Evolutionary conservation across 345 rosid genomes (phyloP).

Genomic region (Sonneratia caseolaris): DNA sequence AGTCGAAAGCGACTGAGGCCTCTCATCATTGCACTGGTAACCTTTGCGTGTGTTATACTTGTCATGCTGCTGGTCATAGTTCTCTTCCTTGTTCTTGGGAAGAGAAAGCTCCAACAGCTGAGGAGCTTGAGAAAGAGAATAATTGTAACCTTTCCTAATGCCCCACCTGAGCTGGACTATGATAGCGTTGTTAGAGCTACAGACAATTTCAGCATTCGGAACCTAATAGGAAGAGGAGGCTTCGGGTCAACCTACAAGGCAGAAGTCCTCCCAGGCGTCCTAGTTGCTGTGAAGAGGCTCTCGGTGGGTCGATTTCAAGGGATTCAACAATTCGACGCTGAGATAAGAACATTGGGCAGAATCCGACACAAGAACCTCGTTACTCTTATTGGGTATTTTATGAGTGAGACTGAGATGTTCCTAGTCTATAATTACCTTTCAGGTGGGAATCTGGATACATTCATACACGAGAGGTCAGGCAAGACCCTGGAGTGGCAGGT

Average conservation of each 20-base stretch:
- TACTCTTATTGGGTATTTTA: conserved; percentile 49
- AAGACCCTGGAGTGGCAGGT: conserved; percentile 34
- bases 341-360: conserved; percentile 51
- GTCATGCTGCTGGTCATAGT: conserved; percentile 15
- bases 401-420: conserved; percentile 55
- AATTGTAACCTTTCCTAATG: conserved; percentile 47
- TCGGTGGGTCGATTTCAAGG: conserved; percentile 55
- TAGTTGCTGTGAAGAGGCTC: conserved; percentile 60
- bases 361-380: conserved; percentile 58
- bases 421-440: conserved; percentile 54
- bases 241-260: conserved; percentile 70
- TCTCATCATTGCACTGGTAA: conserved; percentile 21
- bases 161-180: conserved; percentile 42
- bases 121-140: conserved; percentile 28
- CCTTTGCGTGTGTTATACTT: conserved; percentile 28
- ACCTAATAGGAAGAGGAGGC: conserved; percentile 58
- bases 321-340: conserved; percentile 57
- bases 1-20: conserved; percentile 15
- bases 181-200: conserved; percentile 48
- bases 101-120: conserved; percentile 18
- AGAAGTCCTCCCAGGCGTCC: conserved; percentile 43
- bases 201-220: conserved; percentile 39
- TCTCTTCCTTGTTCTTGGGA: conserved; percentile 17
- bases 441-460: conserved; percentile 62
- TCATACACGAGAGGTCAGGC: conserved; percentile 40